phyloP scores from a whole-genome alignment of 2,329 filamentous ascomycete genomes.

The Diplodia mutila region DNA sequence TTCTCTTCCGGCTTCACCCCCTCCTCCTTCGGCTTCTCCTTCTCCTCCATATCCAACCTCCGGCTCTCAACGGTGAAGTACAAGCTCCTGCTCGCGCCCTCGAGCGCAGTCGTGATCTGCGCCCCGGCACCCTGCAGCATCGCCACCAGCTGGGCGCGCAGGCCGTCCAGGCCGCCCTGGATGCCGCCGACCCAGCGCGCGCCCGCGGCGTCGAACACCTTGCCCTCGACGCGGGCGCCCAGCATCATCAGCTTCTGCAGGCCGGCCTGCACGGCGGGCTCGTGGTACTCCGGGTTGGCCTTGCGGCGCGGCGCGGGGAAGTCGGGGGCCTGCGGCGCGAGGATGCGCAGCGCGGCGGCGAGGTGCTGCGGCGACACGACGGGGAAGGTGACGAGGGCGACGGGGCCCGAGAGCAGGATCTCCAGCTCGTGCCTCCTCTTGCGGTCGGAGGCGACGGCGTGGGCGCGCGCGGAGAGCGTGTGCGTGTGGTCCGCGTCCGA shows the following conservation, averaged over 20 bases:
- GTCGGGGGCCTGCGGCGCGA: conserved; percentile 69
- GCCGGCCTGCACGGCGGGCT: conserved; percentile 75
- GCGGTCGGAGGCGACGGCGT: conserved; percentile 53
- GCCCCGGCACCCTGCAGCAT: conserved; percentile 81
- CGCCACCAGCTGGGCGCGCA: conserved; percentile 78
- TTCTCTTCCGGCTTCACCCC: conserved; percentile 40
- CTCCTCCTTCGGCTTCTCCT: conserved; percentile 46
- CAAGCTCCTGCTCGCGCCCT: conserved; percentile 77
- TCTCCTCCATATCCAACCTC: conserved; percentile 79
- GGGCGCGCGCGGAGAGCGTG: conserved; percentile 61
- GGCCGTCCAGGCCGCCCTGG: conserved; percentile 75
- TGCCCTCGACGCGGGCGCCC: conserved; percentile 84
- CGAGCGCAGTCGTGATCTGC: conserved; percentile 75
- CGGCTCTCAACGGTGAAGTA: conserved; percentile 88
- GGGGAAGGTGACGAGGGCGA: conserved; percentile 81
- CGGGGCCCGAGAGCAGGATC: conserved; percentile 77
- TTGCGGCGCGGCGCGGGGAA: conserved; percentile 80
- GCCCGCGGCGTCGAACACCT: conserved; percentile 77
- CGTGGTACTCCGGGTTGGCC: conserved; percentile 79
- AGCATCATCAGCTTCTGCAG: conserved; percentile 85
- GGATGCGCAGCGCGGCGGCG: conserved; percentile 76
- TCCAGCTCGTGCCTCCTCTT: conserved; percentile 66
- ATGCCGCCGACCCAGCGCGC: conserved; percentile 75
- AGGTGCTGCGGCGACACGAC: conserved; percentile 81
- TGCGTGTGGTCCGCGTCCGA: conserved; percentile 50